Evolutionary conservation across 371 early-diverging fungal species (phyloP).

Genomic region (Actinomortierella ambigua): DNA sequence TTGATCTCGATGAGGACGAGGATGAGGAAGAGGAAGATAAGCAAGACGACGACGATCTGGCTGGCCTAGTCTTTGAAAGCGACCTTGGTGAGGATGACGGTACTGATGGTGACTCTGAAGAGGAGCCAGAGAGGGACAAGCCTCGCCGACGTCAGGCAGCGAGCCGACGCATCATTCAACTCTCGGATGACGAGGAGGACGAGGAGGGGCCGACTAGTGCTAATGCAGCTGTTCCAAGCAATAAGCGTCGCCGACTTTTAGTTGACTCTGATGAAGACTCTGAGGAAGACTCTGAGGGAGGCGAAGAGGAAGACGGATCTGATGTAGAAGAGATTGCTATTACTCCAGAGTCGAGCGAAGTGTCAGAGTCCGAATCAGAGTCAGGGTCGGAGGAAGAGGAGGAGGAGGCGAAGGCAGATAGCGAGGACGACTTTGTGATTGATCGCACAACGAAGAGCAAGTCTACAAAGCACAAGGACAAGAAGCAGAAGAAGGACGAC

Average conservation of each 20-base stretch:
- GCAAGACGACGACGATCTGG: not conserved
- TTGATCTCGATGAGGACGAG: slow-evolving; percentile 11
- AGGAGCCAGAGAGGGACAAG: not conserved
- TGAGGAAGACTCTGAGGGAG: slow-evolving; percentile 1
- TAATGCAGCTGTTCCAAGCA: not conserved
- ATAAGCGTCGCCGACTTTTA: not conserved
- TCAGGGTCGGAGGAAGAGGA: not conserved
- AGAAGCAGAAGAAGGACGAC: not conserved
- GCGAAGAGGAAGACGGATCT: no score
- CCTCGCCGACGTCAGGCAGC: no score
- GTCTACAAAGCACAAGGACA: slow-evolving; percentile 4
- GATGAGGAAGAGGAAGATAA: slow-evolving; percentile 14
- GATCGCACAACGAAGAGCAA: no score
- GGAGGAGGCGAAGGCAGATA: slow-evolving; percentile 1
- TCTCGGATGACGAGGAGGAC: no score
- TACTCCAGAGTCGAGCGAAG: no score
- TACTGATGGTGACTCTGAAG: not conserved
- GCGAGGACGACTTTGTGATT: slow-evolving; percentile 7
- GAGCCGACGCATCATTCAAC: no score
- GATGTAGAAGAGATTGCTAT: no score
- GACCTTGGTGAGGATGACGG: no score
- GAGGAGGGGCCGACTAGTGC: not conserved
- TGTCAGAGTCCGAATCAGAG: no score
- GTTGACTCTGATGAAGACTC: not conserved
- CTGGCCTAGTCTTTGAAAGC: no score